These are phyloP conservation scores for Aspergillus versicolor DNA, from an alignment of 2,329 filamentous ascomycete genomes.

Conservation along the genomic window DNA sequence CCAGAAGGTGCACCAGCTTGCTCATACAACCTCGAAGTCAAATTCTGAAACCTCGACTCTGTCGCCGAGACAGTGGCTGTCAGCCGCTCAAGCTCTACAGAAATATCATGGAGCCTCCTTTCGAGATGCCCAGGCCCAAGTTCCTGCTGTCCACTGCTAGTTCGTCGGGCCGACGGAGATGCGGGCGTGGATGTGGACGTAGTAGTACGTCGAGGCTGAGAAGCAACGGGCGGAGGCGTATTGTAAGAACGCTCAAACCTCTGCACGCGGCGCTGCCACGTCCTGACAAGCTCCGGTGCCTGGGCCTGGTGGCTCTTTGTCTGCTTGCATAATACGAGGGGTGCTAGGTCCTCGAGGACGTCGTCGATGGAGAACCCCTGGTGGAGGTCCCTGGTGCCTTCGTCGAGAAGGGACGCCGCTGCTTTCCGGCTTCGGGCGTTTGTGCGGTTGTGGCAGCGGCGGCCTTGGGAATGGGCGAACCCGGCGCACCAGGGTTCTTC, in stretches of 20 bases:
- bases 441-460: slow-evolving; percentile 16
- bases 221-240: not conserved
- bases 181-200: not conserved
- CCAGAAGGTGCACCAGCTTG: no score
- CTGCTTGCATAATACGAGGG: slow-evolving; percentile 21
- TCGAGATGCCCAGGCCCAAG: not conserved
- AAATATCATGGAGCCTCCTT: not conserved
- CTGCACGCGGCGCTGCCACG: not conserved
- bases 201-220: not conserved
- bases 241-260: not conserved
- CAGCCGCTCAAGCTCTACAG: not conserved
- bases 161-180: not conserved
- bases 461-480: slow-evolving; percentile 15
- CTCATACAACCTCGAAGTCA: not conserved
- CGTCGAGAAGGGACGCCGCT: slow-evolving; percentile 15
- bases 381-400: slow-evolving; percentile 15
- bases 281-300: slow-evolving; percentile 10
- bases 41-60: not conserved
- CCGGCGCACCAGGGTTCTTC: slow-evolving; percentile 20
- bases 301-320: slow-evolving; percentile 19
- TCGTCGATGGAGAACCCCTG: slow-evolving; percentile 14
- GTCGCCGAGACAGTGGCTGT: not conserved
- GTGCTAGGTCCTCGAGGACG: slow-evolving; percentile 22
- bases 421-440: slow-evolving; percentile 12
- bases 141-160: not conserved